A percentile compares a stretch with the other conserved stretches of the same genome.
phyloP scores from a whole-genome alignment of 352 stramenopile genomes.

The Phytophthora vignae region DNA sequence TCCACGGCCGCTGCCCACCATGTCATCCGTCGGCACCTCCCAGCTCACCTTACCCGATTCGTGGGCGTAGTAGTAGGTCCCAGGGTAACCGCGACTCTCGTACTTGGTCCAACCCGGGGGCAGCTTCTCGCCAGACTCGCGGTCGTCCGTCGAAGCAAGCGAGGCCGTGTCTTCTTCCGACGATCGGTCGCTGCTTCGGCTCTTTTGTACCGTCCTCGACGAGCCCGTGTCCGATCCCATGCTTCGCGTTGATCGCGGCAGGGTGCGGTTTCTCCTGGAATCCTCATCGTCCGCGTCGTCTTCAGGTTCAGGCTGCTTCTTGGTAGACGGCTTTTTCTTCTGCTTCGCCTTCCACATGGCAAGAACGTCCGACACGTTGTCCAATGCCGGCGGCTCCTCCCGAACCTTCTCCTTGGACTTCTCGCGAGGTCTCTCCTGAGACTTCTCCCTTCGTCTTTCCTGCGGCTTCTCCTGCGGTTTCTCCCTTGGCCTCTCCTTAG shows the following conservation, averaged over 20 bases:
- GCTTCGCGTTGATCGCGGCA: constrained; percentile 15
- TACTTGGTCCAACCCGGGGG: constrained; percentile 68
- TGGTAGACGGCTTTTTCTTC: constrained; percentile 32
- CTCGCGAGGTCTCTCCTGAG: constrained; percentile 14
- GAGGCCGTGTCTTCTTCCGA: constrained; percentile 65
- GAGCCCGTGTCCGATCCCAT: constrained; percentile 17
- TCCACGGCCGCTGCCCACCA: constrained; percentile 13
- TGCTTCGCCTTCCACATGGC: constrained; percentile 61
- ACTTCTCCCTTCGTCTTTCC: constrained; percentile 8
- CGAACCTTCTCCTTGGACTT: constrained; percentile 7
- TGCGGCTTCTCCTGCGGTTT: constrained; percentile 7
- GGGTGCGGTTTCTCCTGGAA: constrained; percentile 16
- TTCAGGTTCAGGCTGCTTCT: constrained; percentile 18
- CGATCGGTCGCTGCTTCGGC: constrained; percentile 41
- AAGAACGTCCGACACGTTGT: constrained; percentile 55
- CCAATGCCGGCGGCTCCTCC: constrained; percentile 27
- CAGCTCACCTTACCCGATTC: constrained; percentile 69
- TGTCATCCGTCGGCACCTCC: constrained; percentile 60
- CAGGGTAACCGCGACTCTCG: constrained; percentile 69
- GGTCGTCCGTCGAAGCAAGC: constrained; percentile 46
- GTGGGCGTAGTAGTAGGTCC: constrained; percentile 77
- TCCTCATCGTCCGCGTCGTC: constrained; percentile 22
- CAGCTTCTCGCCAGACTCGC: constrained; percentile 41
- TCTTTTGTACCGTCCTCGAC: constrained; percentile 41
- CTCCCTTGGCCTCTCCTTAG: constrained; percentile 7